Conservation (phyloP, 2,329 filamentous ascomycete genomes). For the Aspergillus chevalieri region DNA sequence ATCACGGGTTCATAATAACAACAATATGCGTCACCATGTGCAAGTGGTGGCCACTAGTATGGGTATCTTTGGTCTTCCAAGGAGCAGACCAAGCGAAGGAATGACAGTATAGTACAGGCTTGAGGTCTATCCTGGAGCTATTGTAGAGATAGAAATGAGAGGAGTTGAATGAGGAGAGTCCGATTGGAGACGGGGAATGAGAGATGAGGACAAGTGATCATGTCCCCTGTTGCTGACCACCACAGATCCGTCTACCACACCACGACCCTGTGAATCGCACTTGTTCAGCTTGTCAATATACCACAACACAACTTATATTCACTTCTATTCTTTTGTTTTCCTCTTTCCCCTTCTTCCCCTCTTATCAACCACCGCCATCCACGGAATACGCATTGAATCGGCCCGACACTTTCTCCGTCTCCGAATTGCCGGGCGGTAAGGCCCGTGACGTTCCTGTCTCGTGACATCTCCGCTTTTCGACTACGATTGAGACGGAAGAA, state of each 20-base stretch:
- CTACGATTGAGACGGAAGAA: background rate
- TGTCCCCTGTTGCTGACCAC: background rate
- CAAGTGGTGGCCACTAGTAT: background rate
- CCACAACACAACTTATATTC: background rate
- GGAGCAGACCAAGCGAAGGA: background rate
- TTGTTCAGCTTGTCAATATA: background rate
- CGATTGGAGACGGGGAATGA: background rate
- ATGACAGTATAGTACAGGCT: background rate
- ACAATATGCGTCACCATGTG: background rate
- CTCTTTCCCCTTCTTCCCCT: background rate
- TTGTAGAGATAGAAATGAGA: background rate
- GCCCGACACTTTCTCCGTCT: background rate
- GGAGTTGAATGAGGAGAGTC: background rate
- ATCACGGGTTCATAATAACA: conserved; percentile 1
- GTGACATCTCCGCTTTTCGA: background rate
- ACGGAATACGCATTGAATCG: background rate
- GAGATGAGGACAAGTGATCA: background rate
- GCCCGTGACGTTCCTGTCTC: background rate
- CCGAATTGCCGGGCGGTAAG: conserved; percentile 18
- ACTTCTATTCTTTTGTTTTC: background rate
- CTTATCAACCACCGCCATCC: background rate
- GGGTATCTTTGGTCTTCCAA: background rate
- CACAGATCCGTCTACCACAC: background rate
- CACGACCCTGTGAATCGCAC: background rate
- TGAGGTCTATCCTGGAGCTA: background rate